These are phyloP conservation scores for Benincasa hispida DNA, from an alignment of 306 rosid genomes.

Conservation along the genomic window DNA sequence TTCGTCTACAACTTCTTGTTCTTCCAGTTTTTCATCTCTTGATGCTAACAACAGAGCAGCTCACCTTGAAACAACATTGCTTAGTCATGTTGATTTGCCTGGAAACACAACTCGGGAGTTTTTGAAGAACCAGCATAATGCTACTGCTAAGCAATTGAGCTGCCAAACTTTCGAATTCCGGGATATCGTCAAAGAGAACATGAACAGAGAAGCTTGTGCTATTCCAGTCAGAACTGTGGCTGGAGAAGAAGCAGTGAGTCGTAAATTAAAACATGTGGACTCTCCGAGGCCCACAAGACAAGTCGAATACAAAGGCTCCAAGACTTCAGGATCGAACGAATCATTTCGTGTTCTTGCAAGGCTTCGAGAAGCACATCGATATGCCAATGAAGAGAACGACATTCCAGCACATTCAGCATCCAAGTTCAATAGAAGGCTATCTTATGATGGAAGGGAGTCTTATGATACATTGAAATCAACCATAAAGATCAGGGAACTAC, in stretches of 20 bases:
- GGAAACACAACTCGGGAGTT: conserved; percentile 16
- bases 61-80: conserved; percentile 30
- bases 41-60: conserved; percentile 36
- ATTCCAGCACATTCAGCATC: conserved; percentile 1
- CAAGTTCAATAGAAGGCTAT: conserved; percentile 38
- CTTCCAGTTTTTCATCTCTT: conserved; percentile 68
- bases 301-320: conserved; percentile 12
- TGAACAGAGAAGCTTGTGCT: conserved; percentile 37
- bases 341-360: conserved; percentile 26
- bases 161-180: conserved; percentile 26
- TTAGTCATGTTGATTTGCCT: conserved; percentile 14
- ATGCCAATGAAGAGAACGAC: conserved; percentile 20
- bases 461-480: conserved; percentile 39
- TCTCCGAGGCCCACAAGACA: conserved; percentile 62
- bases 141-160: conserved; percentile 2
- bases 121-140: conserved; percentile 21
- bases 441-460: conserved; percentile 60
- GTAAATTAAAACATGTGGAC: conserved; percentile 43
- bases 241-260: conserved; percentile 30
- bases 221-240: conserved; percentile 39
- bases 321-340: conserved; percentile 20
- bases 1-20: conserved; percentile 66
- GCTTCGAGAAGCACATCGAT: conserved; percentile 36
- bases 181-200: conserved; percentile 39
- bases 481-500: conserved; percentile 52